Evolutionary conservation across 1,139 yeast species (phyloP).

Genomic region (Scheffersomyces lignicola): DNA sequence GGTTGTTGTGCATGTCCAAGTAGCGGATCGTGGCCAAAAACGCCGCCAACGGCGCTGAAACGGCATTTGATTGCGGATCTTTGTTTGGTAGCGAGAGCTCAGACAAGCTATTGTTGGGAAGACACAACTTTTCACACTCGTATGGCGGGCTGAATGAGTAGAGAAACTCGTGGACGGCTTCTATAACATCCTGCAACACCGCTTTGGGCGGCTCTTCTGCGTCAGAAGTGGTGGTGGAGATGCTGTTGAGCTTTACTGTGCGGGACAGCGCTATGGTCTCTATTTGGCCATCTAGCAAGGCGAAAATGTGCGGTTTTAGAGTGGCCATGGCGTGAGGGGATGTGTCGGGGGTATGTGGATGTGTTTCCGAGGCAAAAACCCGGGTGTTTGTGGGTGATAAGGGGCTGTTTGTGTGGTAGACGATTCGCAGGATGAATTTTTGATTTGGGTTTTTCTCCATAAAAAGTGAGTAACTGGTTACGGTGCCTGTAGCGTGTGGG

Average conservation of each 20-base stretch:
- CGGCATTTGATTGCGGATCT: constrained; percentile 6
- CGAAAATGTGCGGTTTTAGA: constrained; percentile 6
- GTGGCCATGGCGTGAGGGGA: no score
- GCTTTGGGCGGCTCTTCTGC: no score
- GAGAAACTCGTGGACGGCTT: constrained; percentile 25
- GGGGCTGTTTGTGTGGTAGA: no score
- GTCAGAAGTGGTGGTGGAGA: constrained; percentile 6
- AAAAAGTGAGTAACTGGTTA: no score
- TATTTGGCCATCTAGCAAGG: constrained; percentile 23
- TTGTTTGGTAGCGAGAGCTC: constrained; percentile 11
- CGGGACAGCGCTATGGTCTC: constrained; percentile 23
- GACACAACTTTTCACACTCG: constrained; percentile 51
- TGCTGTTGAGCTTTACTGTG: constrained; percentile 22
- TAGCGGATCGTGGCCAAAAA: constrained; percentile 52
- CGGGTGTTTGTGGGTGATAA: background rate
- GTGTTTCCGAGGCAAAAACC: constrained; percentile 1
- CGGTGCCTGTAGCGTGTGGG: no score
- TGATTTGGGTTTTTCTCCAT: no score
- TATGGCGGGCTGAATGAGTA: constrained; percentile 30
- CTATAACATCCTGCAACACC: constrained; percentile 24
- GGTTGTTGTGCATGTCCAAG: constrained; percentile 66
- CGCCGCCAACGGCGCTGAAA: constrained; percentile 50
- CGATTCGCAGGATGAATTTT: no score
- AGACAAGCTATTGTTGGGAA: constrained; percentile 51
- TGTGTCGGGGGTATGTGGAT: constrained; percentile 2